phyloP scores from a whole-genome alignment of 208 protist genomes.

The Sergeia podlipaevii region DNA sequence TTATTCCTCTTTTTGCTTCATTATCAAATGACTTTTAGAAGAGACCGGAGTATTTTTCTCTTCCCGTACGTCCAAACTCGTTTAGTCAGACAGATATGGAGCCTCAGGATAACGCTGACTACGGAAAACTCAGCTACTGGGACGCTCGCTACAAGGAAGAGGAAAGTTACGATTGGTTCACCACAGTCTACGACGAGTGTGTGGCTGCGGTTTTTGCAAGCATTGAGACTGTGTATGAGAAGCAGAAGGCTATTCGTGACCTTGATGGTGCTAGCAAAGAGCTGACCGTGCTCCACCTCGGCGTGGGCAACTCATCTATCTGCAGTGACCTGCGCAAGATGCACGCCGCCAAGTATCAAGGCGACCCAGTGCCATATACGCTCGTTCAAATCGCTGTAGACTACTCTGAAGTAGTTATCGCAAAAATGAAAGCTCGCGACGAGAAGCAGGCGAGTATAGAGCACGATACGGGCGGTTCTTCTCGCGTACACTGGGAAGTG shows the following conservation, averaged over 20 bases:
- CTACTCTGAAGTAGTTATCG: constrained; percentile 79
- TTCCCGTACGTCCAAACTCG: neutral
- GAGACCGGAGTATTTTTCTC: no score
- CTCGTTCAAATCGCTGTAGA: constrained; percentile 81
- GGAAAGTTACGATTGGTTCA: constrained; percentile 83
- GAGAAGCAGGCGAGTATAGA: constrained; percentile 4
- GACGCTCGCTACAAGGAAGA: constrained; percentile 59
- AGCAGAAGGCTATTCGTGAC: neutral
- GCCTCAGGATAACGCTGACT: constrained; percentile 51
- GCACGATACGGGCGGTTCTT: constrained; percentile 2
- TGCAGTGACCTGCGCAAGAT: constrained; percentile 50
- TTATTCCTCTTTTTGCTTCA: no score
- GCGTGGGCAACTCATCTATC: constrained; percentile 74
- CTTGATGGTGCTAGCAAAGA: neutral
- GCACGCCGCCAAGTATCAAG: constrained; percentile 15
- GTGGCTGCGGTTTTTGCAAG: constrained; percentile 41
- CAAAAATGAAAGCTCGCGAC: constrained; percentile 58
- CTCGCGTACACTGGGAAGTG: constrained; percentile 59
- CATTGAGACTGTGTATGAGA: constrained; percentile 32
- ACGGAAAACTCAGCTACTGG: constrained; percentile 77
- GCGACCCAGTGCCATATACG: constrained; percentile 26
- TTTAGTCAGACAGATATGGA: constrained; percentile 18
- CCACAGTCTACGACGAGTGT: constrained; percentile 51
- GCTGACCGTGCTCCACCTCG: constrained; percentile 72
- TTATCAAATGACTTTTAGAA: no score